Conservation (phyloP, 805 yeast species). For the Hanseniaspora occidentalis region DNA sequence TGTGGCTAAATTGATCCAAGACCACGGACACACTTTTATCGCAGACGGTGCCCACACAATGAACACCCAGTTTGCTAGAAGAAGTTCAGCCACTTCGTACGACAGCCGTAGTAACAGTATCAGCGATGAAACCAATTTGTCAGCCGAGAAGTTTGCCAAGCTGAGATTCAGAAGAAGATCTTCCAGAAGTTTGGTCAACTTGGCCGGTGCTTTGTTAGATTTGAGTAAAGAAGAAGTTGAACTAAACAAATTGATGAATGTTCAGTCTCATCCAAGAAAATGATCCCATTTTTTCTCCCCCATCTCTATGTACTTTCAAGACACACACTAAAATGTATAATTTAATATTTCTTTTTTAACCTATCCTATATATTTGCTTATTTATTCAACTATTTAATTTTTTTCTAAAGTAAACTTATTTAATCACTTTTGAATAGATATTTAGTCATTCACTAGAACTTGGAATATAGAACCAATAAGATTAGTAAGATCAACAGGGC, state of each 20-base stretch:
- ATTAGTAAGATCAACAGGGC: conserved; percentile 76
- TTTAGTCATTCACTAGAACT: no score
- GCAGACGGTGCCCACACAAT: conserved; percentile 8
- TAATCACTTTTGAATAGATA: no score
- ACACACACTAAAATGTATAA: no score
- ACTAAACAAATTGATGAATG: background rate
- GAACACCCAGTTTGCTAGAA: conserved; percentile 8
- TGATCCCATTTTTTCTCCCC: no score
- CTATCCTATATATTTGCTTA: no score
- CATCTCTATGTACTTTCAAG: no score
- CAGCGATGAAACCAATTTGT: background rate
- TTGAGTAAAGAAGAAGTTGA: conserved; percentile 1
- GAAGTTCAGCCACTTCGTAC: conserved; percentile 18
- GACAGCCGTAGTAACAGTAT: conserved; percentile 19
- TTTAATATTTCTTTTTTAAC: no score
- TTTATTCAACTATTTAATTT: no score
- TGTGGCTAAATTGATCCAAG: conserved; percentile 84
- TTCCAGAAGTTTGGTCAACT: background rate
- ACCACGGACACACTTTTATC: conserved; percentile 56
- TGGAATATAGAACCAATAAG: conserved; percentile 69
- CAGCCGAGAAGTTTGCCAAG: background rate
- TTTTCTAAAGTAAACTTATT: no score
- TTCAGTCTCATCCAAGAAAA: background rate
- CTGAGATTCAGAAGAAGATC: conserved; percentile 7
- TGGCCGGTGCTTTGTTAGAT: background rate